A percentile compares a stretch with the other conserved stretches of the same genome.
Conservation (phyloP, 768 basidiomycete genomes). For the Suillus paluster region DNA sequence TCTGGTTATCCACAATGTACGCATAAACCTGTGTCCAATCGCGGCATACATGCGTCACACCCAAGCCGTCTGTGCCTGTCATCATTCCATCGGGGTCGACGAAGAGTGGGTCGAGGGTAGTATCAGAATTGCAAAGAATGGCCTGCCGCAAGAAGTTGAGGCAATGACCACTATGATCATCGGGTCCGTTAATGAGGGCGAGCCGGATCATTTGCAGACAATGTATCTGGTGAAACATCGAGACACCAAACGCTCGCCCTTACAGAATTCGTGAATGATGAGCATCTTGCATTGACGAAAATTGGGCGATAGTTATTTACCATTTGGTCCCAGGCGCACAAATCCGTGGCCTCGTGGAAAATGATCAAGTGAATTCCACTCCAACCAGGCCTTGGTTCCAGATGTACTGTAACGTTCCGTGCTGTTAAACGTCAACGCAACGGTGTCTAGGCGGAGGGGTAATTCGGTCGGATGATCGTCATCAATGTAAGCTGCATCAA, state of each 20-base stretch:
- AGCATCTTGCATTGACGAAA: neutral
- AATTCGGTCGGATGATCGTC: slow-evolving; percentile 28
- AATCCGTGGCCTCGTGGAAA: slow-evolving; percentile 25
- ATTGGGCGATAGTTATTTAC: slow-evolving; percentile 1
- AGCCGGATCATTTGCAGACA: slow-evolving; percentile 26
- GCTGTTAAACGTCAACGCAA: slow-evolving; percentile 29
- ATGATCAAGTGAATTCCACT: slow-evolving; percentile 27
- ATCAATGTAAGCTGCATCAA: slow-evolving; percentile 26
- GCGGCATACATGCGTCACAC: slow-evolving; percentile 31
- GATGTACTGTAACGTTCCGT: slow-evolving; percentile 30
- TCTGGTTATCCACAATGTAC: slow-evolving; percentile 26
- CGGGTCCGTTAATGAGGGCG: neutral
- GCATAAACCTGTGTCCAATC: slow-evolving; percentile 33
- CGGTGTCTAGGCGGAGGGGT: slow-evolving; percentile 12
- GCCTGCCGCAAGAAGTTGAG: slow-evolving; percentile 48
- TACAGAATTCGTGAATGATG: neutral
- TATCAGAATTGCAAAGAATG: slow-evolving; percentile 45
- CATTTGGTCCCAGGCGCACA: slow-evolving; percentile 28
- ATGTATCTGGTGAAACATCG: slow-evolving; percentile 36
- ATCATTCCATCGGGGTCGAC: slow-evolving; percentile 11
- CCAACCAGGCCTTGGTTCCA: slow-evolving; percentile 19
- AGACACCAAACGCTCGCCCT: slow-evolving; percentile 26
- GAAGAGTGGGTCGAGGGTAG: slow-evolving; percentile 45
- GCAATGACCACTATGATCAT: slow-evolving; percentile 37
- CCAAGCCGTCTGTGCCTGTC: slow-evolving; percentile 27